A percentile compares a stretch with the other conserved stretches of the same genome.
phyloP scores from a whole-genome alignment of 495 filamentous ascomycete species.

The Clohesyomyces aquaticus region DNA sequence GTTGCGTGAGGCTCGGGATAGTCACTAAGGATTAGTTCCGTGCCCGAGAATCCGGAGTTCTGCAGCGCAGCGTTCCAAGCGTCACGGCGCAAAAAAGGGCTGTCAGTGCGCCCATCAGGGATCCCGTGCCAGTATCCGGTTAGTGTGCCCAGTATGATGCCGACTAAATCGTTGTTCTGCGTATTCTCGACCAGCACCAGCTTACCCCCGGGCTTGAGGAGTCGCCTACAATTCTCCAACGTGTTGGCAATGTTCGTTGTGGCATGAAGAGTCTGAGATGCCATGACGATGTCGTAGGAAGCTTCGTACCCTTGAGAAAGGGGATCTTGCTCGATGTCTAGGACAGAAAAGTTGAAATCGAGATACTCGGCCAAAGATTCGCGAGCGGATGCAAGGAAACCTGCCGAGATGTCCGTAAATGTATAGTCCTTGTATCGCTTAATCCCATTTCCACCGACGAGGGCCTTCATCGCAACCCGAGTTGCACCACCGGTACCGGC shows the following conservation, averaged over 20 bases:
- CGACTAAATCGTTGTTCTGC: background rate
- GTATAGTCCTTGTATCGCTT: constrained; percentile 18
- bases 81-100: constrained; percentile 6
- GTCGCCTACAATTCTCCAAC: constrained; percentile 8
- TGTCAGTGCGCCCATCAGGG: constrained; percentile 5
- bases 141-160: constrained; percentile 8
- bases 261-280: constrained; percentile 17
- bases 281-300: constrained; percentile 32
- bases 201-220: constrained; percentile 32
- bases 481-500: constrained; percentile 20
- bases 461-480: background rate
- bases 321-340: constrained; percentile 30
- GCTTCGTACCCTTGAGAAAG: constrained; percentile 11
- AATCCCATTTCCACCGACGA: background rate
- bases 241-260: constrained; percentile 3
- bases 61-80: constrained; percentile 3
- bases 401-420: constrained; percentile 27
- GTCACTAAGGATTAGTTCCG: constrained; percentile 16
- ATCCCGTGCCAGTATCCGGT: constrained; percentile 12
- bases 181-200: constrained; percentile 24
- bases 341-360: constrained; percentile 7
- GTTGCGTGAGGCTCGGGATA: background rate
- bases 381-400: constrained; percentile 4
- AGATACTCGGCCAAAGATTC: background rate
- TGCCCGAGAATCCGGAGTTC: constrained; percentile 21